phyloP scores from a whole-genome alignment of 495 filamentous ascomycete genomes.

The Thozetella sp. region DNA sequence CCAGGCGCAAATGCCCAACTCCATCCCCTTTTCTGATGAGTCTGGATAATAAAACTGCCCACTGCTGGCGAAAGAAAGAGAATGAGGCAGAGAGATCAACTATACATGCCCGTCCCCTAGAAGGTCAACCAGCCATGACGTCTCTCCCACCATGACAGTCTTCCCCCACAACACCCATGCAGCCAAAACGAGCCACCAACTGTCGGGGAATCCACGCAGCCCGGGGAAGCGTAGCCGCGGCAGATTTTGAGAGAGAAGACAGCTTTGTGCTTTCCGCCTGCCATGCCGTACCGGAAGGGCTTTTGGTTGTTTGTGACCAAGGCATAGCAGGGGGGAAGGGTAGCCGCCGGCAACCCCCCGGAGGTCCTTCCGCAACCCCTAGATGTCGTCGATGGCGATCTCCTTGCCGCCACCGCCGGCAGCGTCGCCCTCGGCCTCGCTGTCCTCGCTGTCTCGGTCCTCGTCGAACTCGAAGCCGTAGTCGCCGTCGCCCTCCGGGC shows the following conservation, averaged over 20 bases:
- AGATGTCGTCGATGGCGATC: constrained; percentile 78
- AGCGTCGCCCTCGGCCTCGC: constrained; percentile 61
- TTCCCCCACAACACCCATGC: constrained; percentile 3
- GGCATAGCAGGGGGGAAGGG: not conserved
- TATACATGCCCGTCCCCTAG: not conserved
- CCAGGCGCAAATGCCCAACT: no score
- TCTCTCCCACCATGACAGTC: constrained; percentile 50
- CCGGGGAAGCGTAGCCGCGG: not conserved
- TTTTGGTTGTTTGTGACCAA: not conserved
- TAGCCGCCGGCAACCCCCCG: constrained; percentile 1
- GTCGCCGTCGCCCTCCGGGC: constrained; percentile 70
- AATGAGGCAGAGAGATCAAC: not conserved
- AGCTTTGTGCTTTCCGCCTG: constrained; percentile 39
- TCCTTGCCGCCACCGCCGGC: constrained; percentile 61
- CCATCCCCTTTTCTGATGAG: no score
- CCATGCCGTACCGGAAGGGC: constrained; percentile 3
- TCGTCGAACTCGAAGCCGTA: constrained; percentile 86
- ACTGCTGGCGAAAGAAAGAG: not conserved
- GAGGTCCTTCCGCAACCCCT: constrained; percentile 7
- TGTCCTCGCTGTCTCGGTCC: constrained; percentile 77
- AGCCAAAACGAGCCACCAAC: constrained; percentile 29
- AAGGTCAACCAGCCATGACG: constrained; percentile 35
- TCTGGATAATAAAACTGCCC: no score
- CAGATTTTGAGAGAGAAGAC: constrained; percentile 65
- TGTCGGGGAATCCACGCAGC: constrained; percentile 44